Evolutionary conservation across 306 rosid genomes (phyloP).

Genomic region (Inga oerstediana): DNA sequence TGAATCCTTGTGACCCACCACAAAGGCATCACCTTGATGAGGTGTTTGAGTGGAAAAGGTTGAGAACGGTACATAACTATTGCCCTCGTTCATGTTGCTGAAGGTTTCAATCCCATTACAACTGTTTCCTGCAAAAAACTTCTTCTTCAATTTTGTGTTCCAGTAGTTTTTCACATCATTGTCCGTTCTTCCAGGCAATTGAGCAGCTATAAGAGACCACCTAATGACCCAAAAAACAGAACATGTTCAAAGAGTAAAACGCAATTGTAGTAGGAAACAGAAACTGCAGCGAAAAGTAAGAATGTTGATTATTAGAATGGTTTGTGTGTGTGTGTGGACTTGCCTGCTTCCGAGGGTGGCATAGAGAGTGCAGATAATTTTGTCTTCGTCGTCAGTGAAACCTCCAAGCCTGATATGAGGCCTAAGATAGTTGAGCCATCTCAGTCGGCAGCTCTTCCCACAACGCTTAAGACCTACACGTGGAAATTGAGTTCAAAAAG

Average conservation of each 20-base stretch:
- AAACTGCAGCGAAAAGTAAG: not conserved
- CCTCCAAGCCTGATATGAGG: conserved; percentile 44
- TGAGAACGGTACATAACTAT: not conserved
- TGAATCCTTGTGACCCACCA: not conserved
- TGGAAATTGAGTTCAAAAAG: not conserved
- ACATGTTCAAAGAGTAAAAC: not conserved
- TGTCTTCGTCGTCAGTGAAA: conserved; percentile 41
- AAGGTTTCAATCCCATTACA: not conserved
- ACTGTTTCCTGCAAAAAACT: conserved; percentile 23
- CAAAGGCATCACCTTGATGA: conserved; percentile 23
- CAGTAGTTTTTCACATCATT: conserved; percentile 44
- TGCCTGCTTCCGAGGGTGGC: conserved; percentile 40
- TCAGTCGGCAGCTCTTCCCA: conserved; percentile 42
- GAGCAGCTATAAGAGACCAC: conserved; percentile 45
- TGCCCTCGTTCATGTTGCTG: not conserved
- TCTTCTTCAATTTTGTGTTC: conserved; percentile 42
- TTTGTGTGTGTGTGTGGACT: not conserved
- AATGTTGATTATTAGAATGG: not conserved
- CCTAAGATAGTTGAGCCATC: conserved; percentile 47
- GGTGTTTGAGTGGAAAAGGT: conserved; percentile 26
- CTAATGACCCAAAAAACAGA: conserved; percentile 4
- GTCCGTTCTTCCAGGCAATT: conserved; percentile 42
- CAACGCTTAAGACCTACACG: conserved; percentile 39
- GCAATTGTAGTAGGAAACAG: not conserved
- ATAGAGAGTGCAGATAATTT: conserved; percentile 39